Evolutionary conservation across 2,329 filamentous ascomycete genomes (phyloP), one percentile per base, ranked within the genome.

Genomic region (Truncatella angustata): DNA sequence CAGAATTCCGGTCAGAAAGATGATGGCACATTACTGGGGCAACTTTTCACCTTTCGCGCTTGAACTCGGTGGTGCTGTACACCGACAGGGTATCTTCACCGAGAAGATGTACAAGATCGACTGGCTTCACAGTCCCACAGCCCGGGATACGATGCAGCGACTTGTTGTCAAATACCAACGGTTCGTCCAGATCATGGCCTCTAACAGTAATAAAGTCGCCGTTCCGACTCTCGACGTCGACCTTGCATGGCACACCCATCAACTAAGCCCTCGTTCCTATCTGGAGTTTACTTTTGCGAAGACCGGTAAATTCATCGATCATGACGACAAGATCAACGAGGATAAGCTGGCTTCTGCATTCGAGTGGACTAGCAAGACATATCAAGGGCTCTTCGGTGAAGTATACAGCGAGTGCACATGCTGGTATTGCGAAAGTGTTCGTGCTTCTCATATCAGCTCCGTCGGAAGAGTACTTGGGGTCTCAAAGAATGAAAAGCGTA

Each of bases 321-420:
- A 95, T 63, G 87, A 94, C 66, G 91, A 95, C 73, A 93, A 93
- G 69, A 84, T 95, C 20, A 83, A 86, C 45, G 86, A 91, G 61
- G 73, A 72, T 12, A 78, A 76, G 45, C 77, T 95, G 5, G 81
- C 81, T 40, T 73, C 75, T 1, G 75, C 78, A 4, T 94, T 94
- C 62, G 82, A 85, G 63, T 89, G 82, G 80, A 95, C 90, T 0
- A 82, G 79, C 62, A 86, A 85, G 59, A 71, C 68, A 1, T 95
- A 93, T 65, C 81, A 89, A 59, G 80, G 82, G 24, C 67, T 72
- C 12, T 91, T 81, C 58, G 70, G 73, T 14, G 79, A 86, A 47
- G 79, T 89, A 4, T 95, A 92, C 65, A 86, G 81, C 1, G 86
- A 88, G 66, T 93, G 89, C 61, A 88, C 84, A 0, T 92, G 89